Percentiles rank a stretch among this genome's conserved stretches.
Evolutionary conservation across 2,329 filamentous ascomycete species (phyloP).

Genomic region (Neocucurbitaria cava): DNA sequence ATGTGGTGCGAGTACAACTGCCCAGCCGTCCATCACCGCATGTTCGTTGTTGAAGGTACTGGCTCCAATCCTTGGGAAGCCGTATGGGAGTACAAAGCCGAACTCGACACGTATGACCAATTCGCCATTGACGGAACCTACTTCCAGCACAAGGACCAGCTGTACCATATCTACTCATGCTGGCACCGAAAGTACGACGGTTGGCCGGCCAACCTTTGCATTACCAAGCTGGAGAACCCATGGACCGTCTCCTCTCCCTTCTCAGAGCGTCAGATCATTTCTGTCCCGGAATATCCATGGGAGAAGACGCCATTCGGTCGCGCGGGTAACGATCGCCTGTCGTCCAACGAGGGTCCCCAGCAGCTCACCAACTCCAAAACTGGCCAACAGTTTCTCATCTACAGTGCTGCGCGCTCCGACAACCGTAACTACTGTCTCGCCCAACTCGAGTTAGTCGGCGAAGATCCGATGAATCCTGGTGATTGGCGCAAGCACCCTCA

Average conservation of each 20-base stretch:
- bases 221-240: constrained; percentile 57
- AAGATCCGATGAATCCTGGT: constrained; percentile 57
- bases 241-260: constrained; percentile 57
- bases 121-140: constrained; percentile 64
- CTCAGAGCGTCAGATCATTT: constrained; percentile 56
- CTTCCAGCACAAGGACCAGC: constrained; percentile 50
- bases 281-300: constrained; percentile 57
- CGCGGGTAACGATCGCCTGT: constrained; percentile 54
- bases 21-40: constrained; percentile 59
- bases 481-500: constrained; percentile 58
- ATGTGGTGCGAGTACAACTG: constrained; percentile 58
- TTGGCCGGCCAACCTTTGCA: constrained; percentile 62
- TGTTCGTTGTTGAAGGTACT: constrained; percentile 58
- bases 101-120: constrained; percentile 60
- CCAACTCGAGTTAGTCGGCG: constrained; percentile 57
- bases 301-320: constrained; percentile 61
- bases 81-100: constrained; percentile 53
- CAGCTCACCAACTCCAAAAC: constrained; percentile 58
- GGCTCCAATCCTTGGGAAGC: constrained; percentile 55
- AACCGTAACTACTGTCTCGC: constrained; percentile 62
- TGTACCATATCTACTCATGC: constrained; percentile 52
- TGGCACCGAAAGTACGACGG: constrained; percentile 54
- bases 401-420: constrained; percentile 58
- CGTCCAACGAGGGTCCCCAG: constrained; percentile 59
- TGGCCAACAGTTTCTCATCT: constrained; percentile 58